phyloP scores from a whole-genome alignment of 805 yeast species.

The Metschnikowia noctiluminum region DNA sequence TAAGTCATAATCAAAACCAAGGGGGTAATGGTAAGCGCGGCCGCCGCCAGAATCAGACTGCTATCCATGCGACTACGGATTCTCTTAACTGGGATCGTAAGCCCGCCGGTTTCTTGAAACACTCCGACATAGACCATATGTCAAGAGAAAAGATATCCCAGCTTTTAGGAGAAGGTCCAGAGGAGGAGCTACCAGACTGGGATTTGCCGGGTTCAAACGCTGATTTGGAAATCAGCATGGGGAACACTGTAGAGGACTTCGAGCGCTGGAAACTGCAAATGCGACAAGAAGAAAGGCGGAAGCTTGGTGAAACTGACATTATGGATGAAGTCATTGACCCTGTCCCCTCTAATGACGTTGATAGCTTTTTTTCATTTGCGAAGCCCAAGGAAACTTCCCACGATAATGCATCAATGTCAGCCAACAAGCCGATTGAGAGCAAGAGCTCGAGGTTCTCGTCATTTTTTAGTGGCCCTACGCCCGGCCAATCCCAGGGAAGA shows the following conservation, averaged over 20 bases:
- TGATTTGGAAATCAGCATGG: conserved; percentile 32
- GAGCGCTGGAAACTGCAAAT: conserved; percentile 56
- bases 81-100: conserved; percentile 33
- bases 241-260: conserved; percentile 54
- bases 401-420: conserved; percentile 1
- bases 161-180: conserved; percentile 34
- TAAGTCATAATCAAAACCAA: background rate
- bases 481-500: background rate
- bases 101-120: conserved; percentile 19
- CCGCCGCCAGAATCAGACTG: conserved; percentile 14
- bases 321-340: conserved; percentile 11
- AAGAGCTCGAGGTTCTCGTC: conserved; percentile 25
- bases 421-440: conserved; percentile 14
- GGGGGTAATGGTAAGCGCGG: conserved; percentile 15
- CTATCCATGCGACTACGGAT: conserved; percentile 7
- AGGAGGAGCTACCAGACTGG: conserved; percentile 41
- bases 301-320: conserved; percentile 37
- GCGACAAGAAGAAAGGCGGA: conserved; percentile 48
- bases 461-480: conserved; percentile 14
- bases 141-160: conserved; percentile 33
- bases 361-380: conserved; percentile 41
- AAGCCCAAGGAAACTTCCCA: conserved; percentile 25
- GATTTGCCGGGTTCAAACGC: conserved; percentile 29
- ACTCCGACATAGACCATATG: conserved; percentile 28
- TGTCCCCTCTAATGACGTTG: conserved; percentile 35